Base-by-base conservation (phyloP, 495 filamentous ascomycete species). In the Chaetomium fimeti region DNA sequence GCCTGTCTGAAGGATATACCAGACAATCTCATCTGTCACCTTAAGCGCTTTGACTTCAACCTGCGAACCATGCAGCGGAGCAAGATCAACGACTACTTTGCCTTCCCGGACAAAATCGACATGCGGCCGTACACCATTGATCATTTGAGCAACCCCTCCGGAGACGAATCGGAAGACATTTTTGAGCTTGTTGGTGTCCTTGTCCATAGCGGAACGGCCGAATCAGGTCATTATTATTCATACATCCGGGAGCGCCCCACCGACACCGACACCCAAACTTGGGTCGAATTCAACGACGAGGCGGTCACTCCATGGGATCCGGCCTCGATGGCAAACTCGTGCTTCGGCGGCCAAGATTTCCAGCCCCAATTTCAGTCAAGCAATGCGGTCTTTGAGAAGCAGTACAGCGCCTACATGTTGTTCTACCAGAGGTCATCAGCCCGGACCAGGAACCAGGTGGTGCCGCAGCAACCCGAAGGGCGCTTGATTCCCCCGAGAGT, bases 11-110 rank as follows among this genome's bases (percentile, higher is more conserved):
- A 96, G 70, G 91, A 97, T 65, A 87, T 97, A 5, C 94, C 94
- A 0, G 87, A 99, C 71, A 92, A 95, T 71, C 80, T 99, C 24
- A 97, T 97, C 48, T 97, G 97, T 75, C 93, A 99, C 71, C 79
- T 99, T 53, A 99, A 99, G 74, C 85, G 94, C 24, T 99, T 99
- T 72, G 93, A 97, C 63, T 98, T 94, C 74, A 95, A 97, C 70
- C 80, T 97, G 69, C 84, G 91, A 53, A 89, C 87, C 3, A 85
- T 94, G 75, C 82, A 88, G 71, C 83, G 94, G 60, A 92, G 84
- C 78, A 99, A 99, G 76, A 93, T 98, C 77, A 97, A 99, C 70
- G 95, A 98, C 69, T 82, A 88, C 58, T 99, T 99, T 71, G 80
- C 89, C 32, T 99, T 99, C 68, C 94, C 94, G 0, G 77, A 78